Evolutionary conservation across 1,139 yeast genomes (phyloP).

Genomic region (Magnusiomyces magnusii): DNA sequence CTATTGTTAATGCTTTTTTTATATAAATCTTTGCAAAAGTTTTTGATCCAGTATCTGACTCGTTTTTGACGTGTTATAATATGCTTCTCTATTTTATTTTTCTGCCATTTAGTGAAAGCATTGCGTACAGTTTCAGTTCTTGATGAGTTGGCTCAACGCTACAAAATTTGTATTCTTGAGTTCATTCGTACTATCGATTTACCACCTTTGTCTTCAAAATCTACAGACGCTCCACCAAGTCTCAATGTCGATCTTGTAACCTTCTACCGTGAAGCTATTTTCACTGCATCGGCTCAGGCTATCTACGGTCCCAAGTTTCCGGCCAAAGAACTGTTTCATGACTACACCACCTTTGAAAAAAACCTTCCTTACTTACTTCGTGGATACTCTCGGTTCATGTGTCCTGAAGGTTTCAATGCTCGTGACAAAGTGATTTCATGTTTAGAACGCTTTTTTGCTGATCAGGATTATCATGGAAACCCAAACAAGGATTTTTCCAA

Average conservation of each 20-base stretch:
- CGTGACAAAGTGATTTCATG: slow-evolving; percentile 9
- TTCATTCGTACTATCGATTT: not conserved
- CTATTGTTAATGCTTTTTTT: no score
- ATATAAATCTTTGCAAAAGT: no score
- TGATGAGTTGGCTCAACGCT: slow-evolving; percentile 4
- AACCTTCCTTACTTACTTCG: slow-evolving; percentile 9
- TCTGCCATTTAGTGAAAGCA: not conserved
- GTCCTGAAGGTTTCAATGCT: slow-evolving; percentile 11
- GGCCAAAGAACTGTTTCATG: slow-evolving; percentile 8
- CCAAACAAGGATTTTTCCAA: not conserved
- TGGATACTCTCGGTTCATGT: slow-evolving; percentile 10
- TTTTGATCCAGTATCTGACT: no score
- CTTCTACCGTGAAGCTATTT: slow-evolving; percentile 7
- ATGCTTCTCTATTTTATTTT: not conserved
- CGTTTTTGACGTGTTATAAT: no score
- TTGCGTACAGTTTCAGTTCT: slow-evolving; percentile 2
- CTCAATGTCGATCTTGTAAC: slow-evolving; percentile 8
- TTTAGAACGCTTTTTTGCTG: slow-evolving; percentile 8
- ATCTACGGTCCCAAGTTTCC: slow-evolving; percentile 15
- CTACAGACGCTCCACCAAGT: not conserved
- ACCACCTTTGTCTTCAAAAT: not conserved
- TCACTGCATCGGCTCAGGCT: slow-evolving; percentile 13
- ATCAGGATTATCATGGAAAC: not conserved
- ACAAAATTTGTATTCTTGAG: not conserved
- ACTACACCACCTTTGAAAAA: slow-evolving; percentile 9